These are phyloP conservation scores for Candida railenensis DNA, from an alignment of 805 yeast genomes.

Conservation along the genomic window DNA sequence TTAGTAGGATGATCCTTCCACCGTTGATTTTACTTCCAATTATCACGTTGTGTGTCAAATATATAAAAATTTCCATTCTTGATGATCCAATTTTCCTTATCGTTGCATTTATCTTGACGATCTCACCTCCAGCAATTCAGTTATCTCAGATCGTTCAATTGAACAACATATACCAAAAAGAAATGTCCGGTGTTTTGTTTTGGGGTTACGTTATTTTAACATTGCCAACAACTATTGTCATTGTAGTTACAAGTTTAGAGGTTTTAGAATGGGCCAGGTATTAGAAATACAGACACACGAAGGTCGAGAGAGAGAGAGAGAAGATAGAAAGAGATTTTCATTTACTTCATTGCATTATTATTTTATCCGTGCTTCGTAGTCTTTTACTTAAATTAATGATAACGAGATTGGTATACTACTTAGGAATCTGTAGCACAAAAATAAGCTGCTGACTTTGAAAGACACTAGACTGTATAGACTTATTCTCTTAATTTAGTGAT, in stretches of 20 bases:
- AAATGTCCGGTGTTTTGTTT: slow-evolving; percentile 78
- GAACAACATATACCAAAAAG: slow-evolving; percentile 72
- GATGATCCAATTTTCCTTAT: slow-evolving; percentile 81
- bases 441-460: too few relatives aligned
- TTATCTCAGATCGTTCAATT: slow-evolving; percentile 77
- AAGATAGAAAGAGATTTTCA: too few relatives aligned
- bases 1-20: slow-evolving; percentile 81
- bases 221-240: slow-evolving; percentile 70
- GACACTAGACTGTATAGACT: too few relatives aligned
- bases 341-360: not conserved
- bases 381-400: too few relatives aligned
- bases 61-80: slow-evolving; percentile 61
- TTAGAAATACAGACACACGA: too few relatives aligned
- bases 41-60: slow-evolving; percentile 63
- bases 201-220: slow-evolving; percentile 81
- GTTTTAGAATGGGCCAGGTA: slow-evolving; percentile 51
- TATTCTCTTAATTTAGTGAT: too few relatives aligned
- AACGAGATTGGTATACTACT: too few relatives aligned
- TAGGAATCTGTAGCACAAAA: too few relatives aligned
- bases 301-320: too few relatives aligned
- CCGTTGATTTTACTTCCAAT: slow-evolving; percentile 66
- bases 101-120: slow-evolving; percentile 71
- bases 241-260: slow-evolving; percentile 66
- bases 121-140: slow-evolving; percentile 84
- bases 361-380: not conserved